Conservation (phyloP, 2,329 filamentous ascomycete genomes). For the Didymella segeticola region DNA sequence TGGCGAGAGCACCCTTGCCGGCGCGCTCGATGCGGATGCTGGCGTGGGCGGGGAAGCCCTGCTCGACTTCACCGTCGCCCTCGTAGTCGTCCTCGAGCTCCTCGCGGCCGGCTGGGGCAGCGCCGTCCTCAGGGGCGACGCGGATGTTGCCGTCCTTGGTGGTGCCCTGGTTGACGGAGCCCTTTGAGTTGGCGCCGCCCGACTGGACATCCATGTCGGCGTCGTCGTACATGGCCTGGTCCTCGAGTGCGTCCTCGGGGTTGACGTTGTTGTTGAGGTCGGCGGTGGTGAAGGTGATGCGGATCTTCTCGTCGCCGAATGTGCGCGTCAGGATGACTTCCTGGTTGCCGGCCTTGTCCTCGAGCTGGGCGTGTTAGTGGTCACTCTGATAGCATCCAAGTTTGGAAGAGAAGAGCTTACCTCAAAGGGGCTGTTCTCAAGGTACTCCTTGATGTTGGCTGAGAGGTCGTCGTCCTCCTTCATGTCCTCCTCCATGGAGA, state of each 20-base stretch:
- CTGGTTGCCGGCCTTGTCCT: constrained; percentile 83
- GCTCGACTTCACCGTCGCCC: constrained; percentile 56
- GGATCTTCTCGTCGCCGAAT: constrained; percentile 89
- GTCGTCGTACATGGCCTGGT: constrained; percentile 54
- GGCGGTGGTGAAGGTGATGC: constrained; percentile 82
- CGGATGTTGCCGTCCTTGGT: constrained; percentile 60
- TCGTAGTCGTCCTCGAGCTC: constrained; percentile 64
- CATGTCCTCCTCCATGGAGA: constrained; percentile 76
- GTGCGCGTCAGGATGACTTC: constrained; percentile 84
- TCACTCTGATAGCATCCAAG: background rate
- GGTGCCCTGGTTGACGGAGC: constrained; percentile 61
- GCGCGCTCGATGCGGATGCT: constrained; percentile 90
- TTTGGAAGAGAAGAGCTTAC: constrained; percentile 50
- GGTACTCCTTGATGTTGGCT: constrained; percentile 82
- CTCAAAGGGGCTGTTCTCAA: constrained; percentile 85
- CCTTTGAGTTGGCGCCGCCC: constrained; percentile 64
- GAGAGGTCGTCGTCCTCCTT: constrained; percentile 75
- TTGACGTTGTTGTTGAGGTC: constrained; percentile 68
- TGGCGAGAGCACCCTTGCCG: constrained; percentile 80
- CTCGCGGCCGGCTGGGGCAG: constrained; percentile 64
- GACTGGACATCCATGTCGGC: constrained; percentile 56
- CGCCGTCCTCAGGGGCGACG: constrained; percentile 62
- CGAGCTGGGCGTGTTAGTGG: constrained; percentile 51
- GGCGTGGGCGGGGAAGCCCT: constrained; percentile 78
- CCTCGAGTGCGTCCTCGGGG: constrained; percentile 58